Evolutionary conservation across 2,329 filamentous ascomycete genomes (phyloP), one percentile per base, ranked within the genome.

Genomic region (Parafenestella ontariensis): DNA sequence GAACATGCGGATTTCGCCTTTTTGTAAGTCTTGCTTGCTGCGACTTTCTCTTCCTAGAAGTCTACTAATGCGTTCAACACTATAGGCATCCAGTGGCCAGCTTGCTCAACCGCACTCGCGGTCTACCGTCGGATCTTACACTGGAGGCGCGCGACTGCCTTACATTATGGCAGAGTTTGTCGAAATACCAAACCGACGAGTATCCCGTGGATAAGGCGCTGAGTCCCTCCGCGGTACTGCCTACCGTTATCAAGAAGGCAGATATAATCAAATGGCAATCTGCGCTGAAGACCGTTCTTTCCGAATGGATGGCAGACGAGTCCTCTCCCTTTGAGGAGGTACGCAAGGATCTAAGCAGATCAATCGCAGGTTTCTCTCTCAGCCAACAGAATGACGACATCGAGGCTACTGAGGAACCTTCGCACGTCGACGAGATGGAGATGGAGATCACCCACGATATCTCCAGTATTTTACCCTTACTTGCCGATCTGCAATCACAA

Each of bases 131-230:
- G 26, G 89, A 92, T 72, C 77, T 92, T 9, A 83, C 78, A 23
- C 77, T 94, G 1, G 90, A 93, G 68, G 84, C 89, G 7, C 81
- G 88, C 28, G 90, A 93, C 69, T 92, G 89, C 62, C 78, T 88
- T 6, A 80, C 77, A 1, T 76, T 92, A 0, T 92, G 87, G 85
- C 78, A 83, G 52, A 79, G 80, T 6, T 88, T 93, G 87, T 71
- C 73, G 0, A 84, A 85, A 59, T 76, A 83, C 45, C 80, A 87
- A 64, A 87, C 77, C 0, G 59, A 73, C 2, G 62, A 77, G 0
- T 87, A 82, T 63, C 78, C 79, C 0, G 69, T 91, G 1, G 77
- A 81, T 2, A 68, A 76, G 5, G 69, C 75, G 0, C 76, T 90
- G 5, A 69, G 82, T 41, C 87, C 85, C 0, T 68, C 73, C 0